Base-by-base conservation (phyloP, 2,329 filamentous ascomycete species). In the Podosphaera leucotricha region DNA sequence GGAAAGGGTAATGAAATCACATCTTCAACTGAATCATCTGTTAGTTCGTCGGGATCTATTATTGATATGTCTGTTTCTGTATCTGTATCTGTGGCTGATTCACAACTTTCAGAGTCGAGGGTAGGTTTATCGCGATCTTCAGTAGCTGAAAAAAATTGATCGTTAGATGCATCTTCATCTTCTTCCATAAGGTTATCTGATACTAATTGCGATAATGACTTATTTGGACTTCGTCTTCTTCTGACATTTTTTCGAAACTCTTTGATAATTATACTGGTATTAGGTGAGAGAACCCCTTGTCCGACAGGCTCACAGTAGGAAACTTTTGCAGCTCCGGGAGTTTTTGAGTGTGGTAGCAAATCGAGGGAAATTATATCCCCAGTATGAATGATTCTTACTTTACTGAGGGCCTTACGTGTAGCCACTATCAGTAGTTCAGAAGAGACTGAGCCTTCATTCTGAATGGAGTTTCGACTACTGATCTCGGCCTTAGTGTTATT, bases 271-370 rank as follows among this genome's bases (percentile, higher is more conserved):
- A 98, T 83, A 54, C 80, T 85, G 15, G 86, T 98, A 11, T 66
- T 70, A 0, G 82, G 69, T 7, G 77, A 70, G 40, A 98, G 59
- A 4, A 90, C 60, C 7, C 90, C 90, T 60, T 98, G 90, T 5
- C 82, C 75, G 15, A 95, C 85, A 7, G 90, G 90, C 59, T 98
- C 90, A 58, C 86, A 95, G n/a, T 92, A 74, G 41, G 82, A 76
- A 48, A 95, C 81, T 61, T 80, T 85, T 37, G 83, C 90, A 0
- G 86, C 84, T 16, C 81, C 73, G 60, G 93, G 84, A 7, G 85
- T 92, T 49, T 92, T 78, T 11, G 85, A 80, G 60, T 94, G 85
- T 2, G 84, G 73, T 7, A 80, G 74, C 22, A 95, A 66, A 11
- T 83, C 81, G 36, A 98, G 64, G 8, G 72, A 70, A 48, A 80